phyloP scores from a whole-genome alignment of 768 basidiomycete genomes.

The Tylopilus cervinicoccineus region DNA sequence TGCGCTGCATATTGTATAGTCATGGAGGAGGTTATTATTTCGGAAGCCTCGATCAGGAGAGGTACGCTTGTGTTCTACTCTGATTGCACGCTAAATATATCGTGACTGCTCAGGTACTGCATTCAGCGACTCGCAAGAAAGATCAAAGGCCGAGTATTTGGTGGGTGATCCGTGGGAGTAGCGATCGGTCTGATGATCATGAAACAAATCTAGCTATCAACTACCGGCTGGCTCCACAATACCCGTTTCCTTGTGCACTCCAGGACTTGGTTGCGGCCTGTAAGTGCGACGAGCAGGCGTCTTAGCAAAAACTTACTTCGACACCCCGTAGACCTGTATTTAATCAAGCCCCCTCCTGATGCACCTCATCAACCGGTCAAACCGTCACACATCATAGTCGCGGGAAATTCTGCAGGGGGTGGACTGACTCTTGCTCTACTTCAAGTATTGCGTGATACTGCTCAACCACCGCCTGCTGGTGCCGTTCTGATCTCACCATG shows the following conservation, averaged over 20 bases:
- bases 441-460: slow-evolving; percentile 81
- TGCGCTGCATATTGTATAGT: slow-evolving; percentile 79
- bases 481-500: slow-evolving; percentile 90
- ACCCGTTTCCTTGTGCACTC: slow-evolving; percentile 90
- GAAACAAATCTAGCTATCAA: slow-evolving; percentile 54
- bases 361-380: slow-evolving; percentile 76
- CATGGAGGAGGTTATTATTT: slow-evolving; percentile 89
- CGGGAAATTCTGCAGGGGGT: slow-evolving; percentile 93
- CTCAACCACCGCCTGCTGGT: slow-evolving; percentile 80
- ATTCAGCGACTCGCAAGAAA: slow-evolving; percentile 88
- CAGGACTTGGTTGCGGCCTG: slow-evolving; percentile 90
- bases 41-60: slow-evolving; percentile 74
- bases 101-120: slow-evolving; percentile 45
- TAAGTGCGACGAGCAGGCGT: slow-evolving; percentile 31
- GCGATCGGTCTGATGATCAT: neutral
- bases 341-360: slow-evolving; percentile 81
- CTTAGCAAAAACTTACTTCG: neutral
- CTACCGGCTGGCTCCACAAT: slow-evolving; percentile 91
- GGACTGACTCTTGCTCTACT: slow-evolving; percentile 80
- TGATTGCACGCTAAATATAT: slow-evolving; percentile 6
- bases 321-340: slow-evolving; percentile 62
- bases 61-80: slow-evolving; percentile 33
- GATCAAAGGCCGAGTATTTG: slow-evolving; percentile 86
- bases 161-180: slow-evolving; percentile 32
- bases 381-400: slow-evolving; percentile 78